A percentile compares a stretch with the other conserved stretches of the same genome.
Conservation (phyloP, 2,329 filamentous ascomycete species). For the Fusarium citri region DNA sequence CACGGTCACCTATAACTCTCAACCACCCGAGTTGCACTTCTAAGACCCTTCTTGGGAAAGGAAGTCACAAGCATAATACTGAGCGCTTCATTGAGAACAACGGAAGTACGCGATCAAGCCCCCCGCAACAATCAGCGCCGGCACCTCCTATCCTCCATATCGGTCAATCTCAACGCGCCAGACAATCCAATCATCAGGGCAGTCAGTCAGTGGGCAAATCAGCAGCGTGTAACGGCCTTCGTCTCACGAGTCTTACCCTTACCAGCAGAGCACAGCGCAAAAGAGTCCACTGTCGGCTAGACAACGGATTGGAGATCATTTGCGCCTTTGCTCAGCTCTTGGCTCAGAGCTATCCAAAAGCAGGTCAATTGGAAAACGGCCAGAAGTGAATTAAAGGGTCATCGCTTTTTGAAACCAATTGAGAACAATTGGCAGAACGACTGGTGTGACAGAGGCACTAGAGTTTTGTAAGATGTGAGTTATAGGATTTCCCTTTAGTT, state of each 20-base stretch:
- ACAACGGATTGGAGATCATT: slow-evolving; percentile 6
- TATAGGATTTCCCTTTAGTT: slow-evolving; percentile 25
- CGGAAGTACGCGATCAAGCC: slow-evolving; percentile 10
- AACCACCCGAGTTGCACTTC: slow-evolving; percentile 4
- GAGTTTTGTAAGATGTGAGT: slow-evolving; percentile 40
- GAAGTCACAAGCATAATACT: neutral
- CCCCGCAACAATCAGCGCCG: slow-evolving; percentile 21
- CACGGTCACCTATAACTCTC: slow-evolving; percentile 6
- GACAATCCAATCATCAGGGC: slow-evolving; percentile 13
- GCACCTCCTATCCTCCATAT: slow-evolving; percentile 33
- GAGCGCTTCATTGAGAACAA: neutral
- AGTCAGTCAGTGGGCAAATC: slow-evolving; percentile 15
- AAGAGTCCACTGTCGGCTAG: neutral
- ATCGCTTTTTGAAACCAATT: neutral
- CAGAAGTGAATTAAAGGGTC: slow-evolving; percentile 16
- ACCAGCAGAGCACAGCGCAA: neutral
- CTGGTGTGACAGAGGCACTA: slow-evolving; percentile 20
- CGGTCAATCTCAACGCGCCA: slow-evolving; percentile 35
- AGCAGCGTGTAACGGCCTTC: slow-evolving; percentile 25
- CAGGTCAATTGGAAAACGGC: slow-evolving; percentile 17
- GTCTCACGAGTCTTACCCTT: slow-evolving; percentile 9
- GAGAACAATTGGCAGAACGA: slow-evolving; percentile 1
- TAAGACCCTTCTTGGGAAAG: neutral
- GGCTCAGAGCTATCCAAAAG: slow-evolving; percentile 11
- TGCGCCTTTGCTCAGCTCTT: slow-evolving; percentile 11